Base-by-base conservation (phyloP, 306 rosid genomes). In the Ammopiptanthus mongolicus region DNA sequence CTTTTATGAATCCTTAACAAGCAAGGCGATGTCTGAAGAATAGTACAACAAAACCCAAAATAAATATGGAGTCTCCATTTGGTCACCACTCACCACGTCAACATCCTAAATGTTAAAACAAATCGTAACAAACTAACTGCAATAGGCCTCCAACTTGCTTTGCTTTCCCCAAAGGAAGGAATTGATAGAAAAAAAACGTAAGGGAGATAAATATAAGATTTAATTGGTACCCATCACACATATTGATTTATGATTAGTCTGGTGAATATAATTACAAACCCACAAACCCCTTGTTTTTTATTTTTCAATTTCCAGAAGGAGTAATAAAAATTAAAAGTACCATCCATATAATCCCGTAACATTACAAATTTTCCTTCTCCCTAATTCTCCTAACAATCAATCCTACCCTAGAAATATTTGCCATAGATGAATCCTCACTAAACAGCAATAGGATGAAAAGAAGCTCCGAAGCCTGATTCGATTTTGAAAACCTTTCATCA, bases 401-500 rank as follows among this genome's bases (percentile, higher is more conserved):
- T 11, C 15, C 42, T 14, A 39, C 6, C 15, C 37, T 17, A 33
- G 71, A 77, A 37, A 23, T 11, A 46, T 80, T 61, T 67, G 68
- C 73, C 51, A 64, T 6, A 46, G 9, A 41, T 7, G 36, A 79
- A 64, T 37, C 21, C 11, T 22, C 5, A 59, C 71, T 29, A 53
- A 29, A 29, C 73, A 70, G 5, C 3, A 61, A 51, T 36, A 44
- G 39, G 36, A 65, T 0, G n/a, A 41, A 47, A 47, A 51, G 51
- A 63, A 19, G n/a, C 66, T 8, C 57, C 3, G 53, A 19, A 25
- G 1, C 73, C 14, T 2, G 64, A 6, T 36, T 17, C 8, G 9
- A 6, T 21, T 19, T 21, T 19, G 1, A 17, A 10, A 58, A 41
- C 17, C 19, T n/a, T 8, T 84, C 82, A 95, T 84, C 82, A 95